Evolutionary conservation across 108 stramenopile genomes (phyloP), one percentile per base, ranked within the genome.

Genomic region (Stephanodiscus minutulus): DNA sequence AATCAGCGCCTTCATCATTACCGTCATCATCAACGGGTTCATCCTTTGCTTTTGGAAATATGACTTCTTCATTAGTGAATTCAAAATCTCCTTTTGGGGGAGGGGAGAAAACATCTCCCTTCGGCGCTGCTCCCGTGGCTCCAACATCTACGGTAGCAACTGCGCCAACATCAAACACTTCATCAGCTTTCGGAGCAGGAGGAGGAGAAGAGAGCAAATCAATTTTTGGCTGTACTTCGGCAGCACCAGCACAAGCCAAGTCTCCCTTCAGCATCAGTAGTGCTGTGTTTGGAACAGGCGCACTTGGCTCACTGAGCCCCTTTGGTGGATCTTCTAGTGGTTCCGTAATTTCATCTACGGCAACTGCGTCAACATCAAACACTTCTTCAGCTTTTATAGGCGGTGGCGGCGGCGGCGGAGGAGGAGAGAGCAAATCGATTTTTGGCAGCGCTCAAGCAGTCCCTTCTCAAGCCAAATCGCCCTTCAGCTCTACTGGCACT

Each of bases 1-100:
- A 68, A 35, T 24, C 65, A 6, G 5, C 53, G n/a, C 37, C 73
- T 41, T 61, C 21, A 59, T 18, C 50, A 11, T 24, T 49, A 29
- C 53, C 67, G 7, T 17, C 65, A 31, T 35, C 75, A 46, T 60
- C 68, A 20, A 28, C 39, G 28, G 48, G 61, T 17, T 31, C 71
- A 2, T 25, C 77, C 12, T 50, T 61, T 69, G 83, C 73, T 29
- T 82, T 79, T 63, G 88, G 86, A 6, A 29, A 36, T 20, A 69
- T 46, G 43, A 43, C 47, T 27, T 11, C 69, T 20, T 58, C 67
- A 20, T 43, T 68, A 20, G 53, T 31, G 29, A 20, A 47, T 4
- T 25, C 46, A 5, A 46, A 22, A 48, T 46, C 62, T 2, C 43
- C 43, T 48, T 64, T 64, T 52, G 69, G 69, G 41, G 27, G 53